Base-by-base conservation (phyloP, 75 land plant genomes). In the Selaginella moellendorffii region DNA sequence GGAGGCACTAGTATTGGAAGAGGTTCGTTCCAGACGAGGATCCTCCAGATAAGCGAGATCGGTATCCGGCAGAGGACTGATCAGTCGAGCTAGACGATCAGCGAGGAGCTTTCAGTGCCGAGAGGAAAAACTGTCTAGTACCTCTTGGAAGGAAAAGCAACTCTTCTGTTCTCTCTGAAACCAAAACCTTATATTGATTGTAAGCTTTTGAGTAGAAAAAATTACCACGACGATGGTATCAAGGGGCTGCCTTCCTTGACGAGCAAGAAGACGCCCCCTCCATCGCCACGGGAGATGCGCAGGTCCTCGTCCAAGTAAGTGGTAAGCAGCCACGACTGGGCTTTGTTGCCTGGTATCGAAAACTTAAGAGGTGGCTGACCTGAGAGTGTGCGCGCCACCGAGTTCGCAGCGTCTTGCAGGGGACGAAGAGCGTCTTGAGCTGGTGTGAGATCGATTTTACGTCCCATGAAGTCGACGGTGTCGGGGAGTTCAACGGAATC, bases 311-410 rank as follows among this genome's bases (percentile, higher is more conserved):
- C 59, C 19, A 56, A 24, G 59, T 56, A 56, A 21, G 59, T 56
- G 21, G 59, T 56, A 8, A 56, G 59, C 21, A 56, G n/a, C 59
- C 59, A 56, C 24, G 59, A 56, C 24, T 56, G n/a, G n/a, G 59
- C 59, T 36, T 36, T 36, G 14, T 14, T 14, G 14, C 46, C 46
- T 5, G 46, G 67, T 68, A 91, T 77, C 0, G 97, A 69, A 69
- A 91, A 77, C 70, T 88, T 91, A 22, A 91, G 29, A 8, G 97
- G 93, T 18, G 92, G 93, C 29, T 69, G 95, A 52, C 77, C 82
- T 10, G 93, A 85, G 21, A 91, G 71, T 24, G 76, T 79, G 54
- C 66, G 82, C 0, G 74, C 97, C 18, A 91, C 89, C n/a, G 84
- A 79, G 1, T 82, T 80, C 30, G 95, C 97, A 0, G 88, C 84